Base-by-base conservation (phyloP, 768 basidiomycete species). In the Mycena capillaripes region DNA sequence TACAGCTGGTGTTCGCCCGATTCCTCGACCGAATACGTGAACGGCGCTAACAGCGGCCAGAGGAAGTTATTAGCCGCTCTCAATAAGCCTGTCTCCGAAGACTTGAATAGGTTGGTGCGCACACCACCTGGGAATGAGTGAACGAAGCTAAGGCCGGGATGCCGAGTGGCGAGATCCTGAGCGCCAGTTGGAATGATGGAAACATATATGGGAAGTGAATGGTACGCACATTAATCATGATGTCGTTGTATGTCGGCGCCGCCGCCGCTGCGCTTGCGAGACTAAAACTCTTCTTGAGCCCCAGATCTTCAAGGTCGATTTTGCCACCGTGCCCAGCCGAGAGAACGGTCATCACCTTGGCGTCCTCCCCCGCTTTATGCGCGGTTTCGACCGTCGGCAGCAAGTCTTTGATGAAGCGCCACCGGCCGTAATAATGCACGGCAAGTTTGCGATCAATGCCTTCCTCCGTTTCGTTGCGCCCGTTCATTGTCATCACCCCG, bases 391-490 rank as follows among this genome's bases (percentile, higher is more conserved):
- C 71, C 0, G 82, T 76, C 1, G 88, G 88, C 19, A 87, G 52
- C 21, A 90, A 76, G 32, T 87, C 87, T 19, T 82, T 69, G 9
- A 84, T 81, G 75, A 90, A 88, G 68, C 83, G 84, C 86, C 85
- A 88, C 36, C 89, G 79, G 30, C 85, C 80, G 75, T 90, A 90
- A 77, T 89, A 89, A 64, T 87, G 84, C 62, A 88, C 61, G 32
- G 84, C 85, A 10, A 87, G 76, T 75, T 84, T 83, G 70, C 78
- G 78, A 75, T 86, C 87, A 36, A 87, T 80, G 3, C 87, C 86
- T 74, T 87, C 87, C 52, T 78, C 78, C n/a, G 86, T 87, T 76
- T 86, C 84, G 44, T 81, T 79, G 46, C 84, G 73, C 21, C 86
- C 84, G 4, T 74, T 73, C 52, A 85, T 61, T 9, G 81, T 81